Conservation (phyloP, 441 rosid genomes). For the Brassica hybrid region DNA sequence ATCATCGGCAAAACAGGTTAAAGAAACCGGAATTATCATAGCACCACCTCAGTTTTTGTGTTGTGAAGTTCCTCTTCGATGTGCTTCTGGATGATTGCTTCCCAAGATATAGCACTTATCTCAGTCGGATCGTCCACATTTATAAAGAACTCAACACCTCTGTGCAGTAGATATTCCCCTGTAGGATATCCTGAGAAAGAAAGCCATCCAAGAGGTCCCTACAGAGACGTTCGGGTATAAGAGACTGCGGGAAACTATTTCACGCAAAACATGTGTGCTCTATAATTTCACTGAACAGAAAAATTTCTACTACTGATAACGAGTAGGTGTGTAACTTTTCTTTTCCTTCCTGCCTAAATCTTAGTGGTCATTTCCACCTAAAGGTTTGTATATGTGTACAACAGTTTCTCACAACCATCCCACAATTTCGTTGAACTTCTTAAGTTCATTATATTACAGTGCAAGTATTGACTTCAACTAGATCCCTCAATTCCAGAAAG, state of each 20-base stretch:
- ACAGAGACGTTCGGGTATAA: constrained; percentile 40
- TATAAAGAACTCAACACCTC: constrained; percentile 76
- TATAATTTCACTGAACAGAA: constrained; percentile 9
- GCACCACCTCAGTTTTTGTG: constrained; percentile 72
- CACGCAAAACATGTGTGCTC: constrained; percentile 15
- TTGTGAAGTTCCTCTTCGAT: constrained; percentile 91
- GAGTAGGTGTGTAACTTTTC: too few relatives aligned
- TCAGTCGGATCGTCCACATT: constrained; percentile 70
- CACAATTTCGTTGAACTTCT: constrained; percentile 16
- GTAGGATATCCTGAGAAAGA: constrained; percentile 81
- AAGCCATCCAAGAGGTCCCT: constrained; percentile 99
- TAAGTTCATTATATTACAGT: constrained; percentile 22
- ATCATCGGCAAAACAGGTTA: constrained; percentile 31
- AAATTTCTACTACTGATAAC: constrained; percentile 19
- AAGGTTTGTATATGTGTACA: constrained; percentile 16
- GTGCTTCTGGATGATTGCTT: constrained; percentile 89
- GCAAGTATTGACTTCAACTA: constrained; percentile 32
- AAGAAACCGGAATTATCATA: constrained; percentile 19
- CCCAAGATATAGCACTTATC: constrained; percentile 91
- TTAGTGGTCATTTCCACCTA: constrained; percentile 21
- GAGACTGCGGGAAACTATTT: constrained; percentile 4
- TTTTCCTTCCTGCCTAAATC: constrained; percentile 23
- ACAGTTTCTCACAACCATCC: constrained; percentile 29
- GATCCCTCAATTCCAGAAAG: constrained; percentile 28
- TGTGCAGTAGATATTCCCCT: constrained; percentile 69